Conservation (phyloP, 2,329 filamentous ascomycete genomes). For the Trichophyton verrucosum region DNA sequence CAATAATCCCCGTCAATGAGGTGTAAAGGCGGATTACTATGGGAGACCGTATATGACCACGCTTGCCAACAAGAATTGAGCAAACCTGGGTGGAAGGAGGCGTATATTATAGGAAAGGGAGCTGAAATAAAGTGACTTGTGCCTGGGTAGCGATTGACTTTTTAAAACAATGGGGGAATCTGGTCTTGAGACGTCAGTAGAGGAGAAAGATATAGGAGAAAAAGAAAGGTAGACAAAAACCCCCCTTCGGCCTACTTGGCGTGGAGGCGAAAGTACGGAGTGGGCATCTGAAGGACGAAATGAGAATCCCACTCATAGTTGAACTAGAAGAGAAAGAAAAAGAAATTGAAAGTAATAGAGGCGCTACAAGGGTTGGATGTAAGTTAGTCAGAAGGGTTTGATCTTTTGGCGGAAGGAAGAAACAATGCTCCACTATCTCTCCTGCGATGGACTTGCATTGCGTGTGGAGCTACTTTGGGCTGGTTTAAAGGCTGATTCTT, state of each 20-base stretch:
- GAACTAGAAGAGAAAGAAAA: not conserved
- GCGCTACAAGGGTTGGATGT: not conserved
- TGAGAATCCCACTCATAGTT: not conserved
- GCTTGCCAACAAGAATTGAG: not conserved
- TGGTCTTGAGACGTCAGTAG: not conserved
- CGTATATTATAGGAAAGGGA: not conserved
- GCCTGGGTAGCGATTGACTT: slow-evolving; percentile 3
- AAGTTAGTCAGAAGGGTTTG: slow-evolving; percentile 1
- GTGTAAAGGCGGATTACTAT: not conserved
- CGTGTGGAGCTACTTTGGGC: not conserved
- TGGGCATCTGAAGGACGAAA: not conserved
- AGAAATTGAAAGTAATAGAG: not conserved
- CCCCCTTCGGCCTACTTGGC: not conserved
- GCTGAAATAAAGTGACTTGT: not conserved
- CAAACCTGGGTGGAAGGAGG: not conserved
- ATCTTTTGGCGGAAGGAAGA: not conserved
- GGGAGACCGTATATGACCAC: not conserved
- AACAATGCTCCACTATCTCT: slow-evolving; percentile 2
- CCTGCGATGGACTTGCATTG: slow-evolving; percentile 1
- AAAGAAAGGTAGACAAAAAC: slow-evolving; percentile 1
- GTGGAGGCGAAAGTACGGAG: not conserved
- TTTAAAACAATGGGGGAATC: not conserved
- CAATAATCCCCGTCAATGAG: not conserved
- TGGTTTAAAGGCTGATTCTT: not conserved
- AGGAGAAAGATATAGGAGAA: not conserved